These are phyloP conservation scores for Rhinocladiella mackenziei DNA, from an alignment of 2,329 filamentous ascomycete genomes.

Conservation along the genomic window DNA sequence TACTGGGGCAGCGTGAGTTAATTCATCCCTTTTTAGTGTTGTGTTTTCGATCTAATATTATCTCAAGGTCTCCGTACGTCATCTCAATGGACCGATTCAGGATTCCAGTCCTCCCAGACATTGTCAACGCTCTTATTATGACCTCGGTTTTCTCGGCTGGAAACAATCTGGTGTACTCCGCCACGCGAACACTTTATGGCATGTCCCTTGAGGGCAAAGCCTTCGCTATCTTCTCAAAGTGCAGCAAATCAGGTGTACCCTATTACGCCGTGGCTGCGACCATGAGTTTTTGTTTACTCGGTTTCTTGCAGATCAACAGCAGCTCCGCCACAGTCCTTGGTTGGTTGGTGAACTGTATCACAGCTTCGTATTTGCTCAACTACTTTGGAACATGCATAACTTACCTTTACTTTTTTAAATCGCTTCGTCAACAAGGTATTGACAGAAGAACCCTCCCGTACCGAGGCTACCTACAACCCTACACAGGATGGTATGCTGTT, in stretches of 20 bases:
- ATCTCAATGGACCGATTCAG: slow-evolving; percentile 58
- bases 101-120: slow-evolving; percentile 52
- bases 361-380: slow-evolving; percentile 45
- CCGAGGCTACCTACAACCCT: slow-evolving; percentile 60
- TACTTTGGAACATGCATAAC: slow-evolving; percentile 57
- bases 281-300: slow-evolving; percentile 52
- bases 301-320: slow-evolving; percentile 50
- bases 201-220: slow-evolving; percentile 53
- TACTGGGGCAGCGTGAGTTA: too few species aligned
- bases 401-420: slow-evolving; percentile 56
- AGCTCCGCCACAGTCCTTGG: slow-evolving; percentile 49
- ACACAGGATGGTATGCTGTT: too few species aligned
- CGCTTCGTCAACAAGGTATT: slow-evolving; percentile 48
- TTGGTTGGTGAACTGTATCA: slow-evolving; percentile 51
- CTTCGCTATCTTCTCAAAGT: slow-evolving; percentile 54
- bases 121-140: slow-evolving; percentile 55
- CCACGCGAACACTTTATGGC: slow-evolving; percentile 51
- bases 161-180: slow-evolving; percentile 55
- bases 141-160: slow-evolving; percentile 55
- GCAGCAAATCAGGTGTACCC: slow-evolving; percentile 58
- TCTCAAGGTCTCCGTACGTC: slow-evolving; percentile 60
- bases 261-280: slow-evolving; percentile 55
- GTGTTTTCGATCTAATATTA: too few species aligned
- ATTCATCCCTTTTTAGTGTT: too few species aligned
- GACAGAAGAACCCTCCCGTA: slow-evolving; percentile 56